Base-by-base conservation (phyloP, 345 rosid species). In the Nasturtium officinale region DNA sequence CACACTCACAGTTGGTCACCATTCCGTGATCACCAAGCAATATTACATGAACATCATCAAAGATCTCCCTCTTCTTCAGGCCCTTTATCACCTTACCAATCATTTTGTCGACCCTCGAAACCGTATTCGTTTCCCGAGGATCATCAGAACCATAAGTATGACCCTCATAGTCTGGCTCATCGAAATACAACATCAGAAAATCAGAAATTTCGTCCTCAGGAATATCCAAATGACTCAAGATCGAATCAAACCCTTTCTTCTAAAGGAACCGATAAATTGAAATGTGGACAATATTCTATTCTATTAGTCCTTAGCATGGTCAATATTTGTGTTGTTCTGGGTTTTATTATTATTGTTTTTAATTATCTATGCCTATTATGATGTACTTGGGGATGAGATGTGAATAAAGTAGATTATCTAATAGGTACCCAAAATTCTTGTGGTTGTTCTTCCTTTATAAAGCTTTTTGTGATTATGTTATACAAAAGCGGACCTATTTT, bases 1-100 rank as follows among this genome's bases (percentile, higher is more conserved):
- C 93, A 57, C 61, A 32, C 15, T 93, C 97, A 61, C 98, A 92
- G 5, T 85, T 90, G 18, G 93, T 89, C 6, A 90, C 98, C 97
- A 93, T 93, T 21, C 98, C 96, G 76, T 90, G 98, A 77, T 90
- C 97, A 69, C 98, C 97, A 9, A 92, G 89, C 86, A 92, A 76
- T 29, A 90, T 82, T 66, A 93, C 79, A 63, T 57, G 75, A 75
- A 93, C 96, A 75, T 93, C 96, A 67, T 84, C 82, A 32, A 90
- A 89, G 45, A 87, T 65, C 67, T 87, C 87, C 84, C 92, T 84
- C 65, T 84, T 82, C 74, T 87, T 92, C n/a, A 93, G 32, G n/a
- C 94, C 97, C 17, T 76, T 47, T 30, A 90, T 89, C 78, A 93
- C 68, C 81, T 81, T 89, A 69, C 97, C 98, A 9, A 92, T 86